phyloP scores from a whole-genome alignment of 108 stramenopile genomes.

The Seminavis robusta region DNA sequence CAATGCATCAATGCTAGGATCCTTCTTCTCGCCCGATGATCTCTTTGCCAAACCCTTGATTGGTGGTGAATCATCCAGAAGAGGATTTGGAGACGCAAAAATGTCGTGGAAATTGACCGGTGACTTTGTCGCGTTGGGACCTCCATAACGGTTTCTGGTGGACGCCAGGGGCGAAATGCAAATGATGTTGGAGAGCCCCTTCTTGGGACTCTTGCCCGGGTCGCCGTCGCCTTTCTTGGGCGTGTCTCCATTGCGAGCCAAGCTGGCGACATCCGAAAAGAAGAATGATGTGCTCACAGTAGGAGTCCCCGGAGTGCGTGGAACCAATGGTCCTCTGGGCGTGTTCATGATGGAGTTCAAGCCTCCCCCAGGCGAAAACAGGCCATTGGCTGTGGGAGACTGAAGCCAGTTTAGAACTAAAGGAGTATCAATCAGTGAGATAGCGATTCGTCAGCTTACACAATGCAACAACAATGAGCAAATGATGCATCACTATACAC shows the following conservation, averaged over 20 bases:
- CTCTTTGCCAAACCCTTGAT: conserved; percentile 2
- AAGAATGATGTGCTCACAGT: conserved; percentile 55
- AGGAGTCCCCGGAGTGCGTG: conserved; percentile 57
- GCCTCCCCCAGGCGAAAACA: conserved; percentile 77
- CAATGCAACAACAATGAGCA: background rate
- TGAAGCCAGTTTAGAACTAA: conserved; percentile 75
- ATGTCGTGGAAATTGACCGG: conserved; percentile 76
- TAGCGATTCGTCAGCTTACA: too few relatives aligned
- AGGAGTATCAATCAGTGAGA: background rate
- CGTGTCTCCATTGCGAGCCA: conserved; percentile 25
- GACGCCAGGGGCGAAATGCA: conserved; percentile 80
- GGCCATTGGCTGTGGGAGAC: conserved; percentile 67
- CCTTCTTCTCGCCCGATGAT: conserved; percentile 10
- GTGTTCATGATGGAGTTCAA: conserved; percentile 64
- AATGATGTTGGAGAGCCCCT: conserved; percentile 59
- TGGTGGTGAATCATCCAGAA: conserved; percentile 32
- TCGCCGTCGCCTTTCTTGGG: conserved; percentile 28
- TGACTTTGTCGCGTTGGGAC: conserved; percentile 18
- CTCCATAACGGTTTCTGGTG: conserved; percentile 25
- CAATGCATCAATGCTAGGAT: conserved; percentile 54
- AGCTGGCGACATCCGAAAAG: conserved; percentile 59
- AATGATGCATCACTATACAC: background rate
- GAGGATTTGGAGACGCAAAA: conserved; percentile 61
- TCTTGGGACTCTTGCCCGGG: too few relatives aligned
- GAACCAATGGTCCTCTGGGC: conserved; percentile 39